Evolutionary conservation across 768 basidiomycete species (phyloP), one percentile per base, ranked within the genome.

Genomic region (Sporobolomyces pararoseus): DNA sequence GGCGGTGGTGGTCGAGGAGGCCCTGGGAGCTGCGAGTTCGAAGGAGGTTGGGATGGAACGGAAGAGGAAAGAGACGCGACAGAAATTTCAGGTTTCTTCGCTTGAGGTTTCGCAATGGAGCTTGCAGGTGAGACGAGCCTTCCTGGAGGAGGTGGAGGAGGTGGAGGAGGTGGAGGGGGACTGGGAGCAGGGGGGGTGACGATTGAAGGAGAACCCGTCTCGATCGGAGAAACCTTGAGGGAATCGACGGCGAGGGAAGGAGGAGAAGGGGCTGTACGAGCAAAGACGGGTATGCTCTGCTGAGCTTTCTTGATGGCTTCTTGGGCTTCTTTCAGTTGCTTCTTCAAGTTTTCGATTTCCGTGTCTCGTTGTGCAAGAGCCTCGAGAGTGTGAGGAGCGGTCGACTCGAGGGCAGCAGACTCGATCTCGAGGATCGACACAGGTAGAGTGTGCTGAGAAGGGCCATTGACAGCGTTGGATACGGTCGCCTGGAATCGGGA

Each of bases 301-400:
- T 25, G 80, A 78, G 29, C 46, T 27, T 9, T 88, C 79, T 74
- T 88, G 82, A 17, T 78, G 76, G 68, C 65, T 4, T 44, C 34
- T 44, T 79, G 81, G 2, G 79, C 70, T 0, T 31, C 27, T 16
- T 68, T 73, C 12, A 80, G 70, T 46, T 77, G 72, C 14, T 51
- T 62, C 42, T 75, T 74, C 31, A 94, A 82, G 14, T 79, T 70
- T 4, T 77, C 76, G 44, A 90, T 86, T 74, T 87, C 85, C 23
- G 85, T 83, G 53, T 91, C 89, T 74, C 88, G 88, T 76, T 85
- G 82, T 0, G 84, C 83, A 51, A 90, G 78, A 34, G 83, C 84
- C 62, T 89, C 88, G 39, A 94, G 86, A 3, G 87, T 84, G 39
- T 84, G 84, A n/a, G 82, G 83, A 0, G 87, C 89, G 71, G 94